A percentile compares a stretch with the other conserved stretches of the same genome.
Conservation (phyloP, 305 asterid genomes). For the Fraxinus ornus region DNA sequence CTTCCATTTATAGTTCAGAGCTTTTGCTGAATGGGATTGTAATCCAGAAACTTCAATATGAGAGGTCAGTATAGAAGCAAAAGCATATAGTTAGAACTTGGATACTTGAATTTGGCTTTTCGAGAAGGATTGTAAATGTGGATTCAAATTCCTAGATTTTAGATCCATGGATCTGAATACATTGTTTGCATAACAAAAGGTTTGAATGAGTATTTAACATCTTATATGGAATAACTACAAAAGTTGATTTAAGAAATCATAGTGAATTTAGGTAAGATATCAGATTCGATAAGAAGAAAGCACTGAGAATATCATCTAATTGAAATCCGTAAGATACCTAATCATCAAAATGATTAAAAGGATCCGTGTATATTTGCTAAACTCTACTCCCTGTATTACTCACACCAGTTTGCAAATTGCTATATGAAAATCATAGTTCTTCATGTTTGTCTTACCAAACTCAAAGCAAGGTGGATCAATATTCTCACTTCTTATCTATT, state of each 20-base stretch:
- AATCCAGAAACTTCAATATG: constrained; percentile 61
- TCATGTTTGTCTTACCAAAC: background rate
- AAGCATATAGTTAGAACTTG: background rate
- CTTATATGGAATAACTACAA: constrained; percentile 11
- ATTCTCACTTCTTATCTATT: background rate
- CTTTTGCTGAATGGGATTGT: constrained; percentile 78
- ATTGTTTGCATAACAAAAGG: background rate
- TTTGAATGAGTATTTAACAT: constrained; percentile 2
- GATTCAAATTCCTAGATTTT: background rate
- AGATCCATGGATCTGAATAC: constrained; percentile 9
- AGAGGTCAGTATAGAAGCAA: constrained; percentile 44
- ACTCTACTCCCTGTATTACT: background rate
- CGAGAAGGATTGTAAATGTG: background rate
- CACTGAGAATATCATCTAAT: background rate
- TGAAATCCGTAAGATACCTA: background rate
- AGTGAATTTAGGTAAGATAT: background rate
- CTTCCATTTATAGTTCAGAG: constrained; percentile 63
- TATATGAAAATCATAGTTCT: background rate
- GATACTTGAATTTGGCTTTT: constrained; percentile 4
- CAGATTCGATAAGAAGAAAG: background rate
- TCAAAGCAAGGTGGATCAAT: background rate
- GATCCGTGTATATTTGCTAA: background rate
- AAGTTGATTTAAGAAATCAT: constrained; percentile 2
- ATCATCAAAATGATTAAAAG: background rate
- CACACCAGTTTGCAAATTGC: background rate